These are phyloP conservation scores for Immersiella caudata DNA, from an alignment of 495 filamentous ascomycete genomes.

Conservation along the genomic window DNA sequence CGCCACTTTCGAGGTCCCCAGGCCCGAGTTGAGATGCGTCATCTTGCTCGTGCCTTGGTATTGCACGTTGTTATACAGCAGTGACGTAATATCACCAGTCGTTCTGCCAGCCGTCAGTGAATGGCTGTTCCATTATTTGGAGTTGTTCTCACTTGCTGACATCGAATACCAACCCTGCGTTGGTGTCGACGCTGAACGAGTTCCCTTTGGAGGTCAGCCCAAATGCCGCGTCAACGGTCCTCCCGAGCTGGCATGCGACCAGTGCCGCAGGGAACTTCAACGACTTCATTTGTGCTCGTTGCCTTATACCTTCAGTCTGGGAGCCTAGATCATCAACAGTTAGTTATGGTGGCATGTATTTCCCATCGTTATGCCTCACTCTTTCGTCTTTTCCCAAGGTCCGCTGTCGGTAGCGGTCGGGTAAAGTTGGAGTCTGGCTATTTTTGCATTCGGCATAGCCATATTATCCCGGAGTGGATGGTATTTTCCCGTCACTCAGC, in stretches of 20 bases:
- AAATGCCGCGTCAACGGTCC: slow-evolving; percentile 22
- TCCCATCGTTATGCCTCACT: too few relatives aligned
- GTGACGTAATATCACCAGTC: slow-evolving; percentile 61
- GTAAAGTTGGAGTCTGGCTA: too few relatives aligned
- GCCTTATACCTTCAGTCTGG: too few relatives aligned
- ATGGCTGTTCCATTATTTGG: not conserved
- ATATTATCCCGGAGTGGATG: too few relatives aligned
- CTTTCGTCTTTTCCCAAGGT: too few relatives aligned
- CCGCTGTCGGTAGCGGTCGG: too few relatives aligned
- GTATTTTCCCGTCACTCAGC: too few relatives aligned
- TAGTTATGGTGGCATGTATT: too few relatives aligned
- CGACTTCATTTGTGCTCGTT: slow-evolving; percentile 4
- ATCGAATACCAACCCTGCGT: slow-evolving; percentile 52
- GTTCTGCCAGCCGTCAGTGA: slow-evolving; percentile 26
- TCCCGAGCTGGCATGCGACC: not conserved
- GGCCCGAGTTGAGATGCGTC: slow-evolving; percentile 60
- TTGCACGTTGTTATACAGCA: slow-evolving; percentile 57
- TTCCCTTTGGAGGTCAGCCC: slow-evolving; percentile 34
- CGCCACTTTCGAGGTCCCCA: slow-evolving; percentile 55
- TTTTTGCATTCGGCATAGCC: too few relatives aligned
- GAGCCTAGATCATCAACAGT: too few relatives aligned
- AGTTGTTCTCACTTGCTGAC: slow-evolving; percentile 35
- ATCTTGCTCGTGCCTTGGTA: slow-evolving; percentile 54
- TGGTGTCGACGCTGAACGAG: slow-evolving; percentile 38
- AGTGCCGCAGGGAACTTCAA: not conserved